Base-by-base conservation (phyloP, 2,329 filamentous ascomycete species). In the Neophaeococcomyces aloes region DNA sequence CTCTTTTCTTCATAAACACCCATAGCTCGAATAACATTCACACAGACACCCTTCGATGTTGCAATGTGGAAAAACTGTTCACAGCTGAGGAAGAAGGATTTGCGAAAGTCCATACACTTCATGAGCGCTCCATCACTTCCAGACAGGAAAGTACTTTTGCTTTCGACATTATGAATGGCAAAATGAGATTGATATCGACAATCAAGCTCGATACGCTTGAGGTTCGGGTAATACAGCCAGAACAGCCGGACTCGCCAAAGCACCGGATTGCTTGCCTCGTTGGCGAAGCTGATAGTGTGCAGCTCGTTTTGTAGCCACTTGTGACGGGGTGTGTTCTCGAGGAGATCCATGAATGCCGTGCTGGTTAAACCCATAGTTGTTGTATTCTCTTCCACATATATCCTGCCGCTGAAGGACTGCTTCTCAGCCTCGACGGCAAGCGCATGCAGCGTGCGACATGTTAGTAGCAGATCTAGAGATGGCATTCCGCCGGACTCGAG, bases 111-210 rank as follows among this genome's bases (percentile, higher is more conserved):
- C 30, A 42, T 34, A 21, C 35, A 18, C 31, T 32, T 17, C 13
- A 15, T 21, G 8, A 42, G 31, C 29, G n/a, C 13, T 13, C 39
- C 39, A 21, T 42, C 39, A 21, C 4, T 27, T 15, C 39, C 29
- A 27, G 30, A 25, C 13, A 42, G 30, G 21, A 42, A 42, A 21
- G 23, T 30, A 13, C 17, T 7, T 6, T n/a, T 19, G 19, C 21
- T 42, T n/a, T 14, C 8, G 10, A 42, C 39, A 29, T 27, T 42
- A 21, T 35, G 30, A 5, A 42, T 13, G 3, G 29, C 39, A 21
- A 42, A 42, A 27, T 34, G 39, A n/a, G 17, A 34, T 35, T 18
- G 30, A 31, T 32, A 42, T 10, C 39, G 30, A 42, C 39, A 42
- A 13, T 42, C 31, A 4, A 42, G 30, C 19, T 34, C 31, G 39